A percentile compares a stretch with the other conserved stretches of the same genome.
phyloP scores from a whole-genome alignment of 768 basidiomycete species.

The Leccinellum rugosiceps region DNA sequence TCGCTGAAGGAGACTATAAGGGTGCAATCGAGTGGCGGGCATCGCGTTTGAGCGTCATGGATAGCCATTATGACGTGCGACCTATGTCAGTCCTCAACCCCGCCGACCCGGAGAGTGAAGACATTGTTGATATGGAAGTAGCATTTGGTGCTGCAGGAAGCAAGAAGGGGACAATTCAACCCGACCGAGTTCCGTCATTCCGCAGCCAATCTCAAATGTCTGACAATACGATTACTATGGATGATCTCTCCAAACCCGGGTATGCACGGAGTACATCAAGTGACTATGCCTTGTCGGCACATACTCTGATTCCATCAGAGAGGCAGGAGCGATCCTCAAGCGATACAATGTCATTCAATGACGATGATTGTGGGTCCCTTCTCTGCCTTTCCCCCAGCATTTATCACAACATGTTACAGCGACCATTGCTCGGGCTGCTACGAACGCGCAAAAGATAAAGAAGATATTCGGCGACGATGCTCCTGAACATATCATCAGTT shows the following conservation, averaged over 20 bases:
- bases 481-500: conserved; percentile 43
- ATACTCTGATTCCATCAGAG: conserved; percentile 26
- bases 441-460: conserved; percentile 50
- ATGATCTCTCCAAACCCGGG: conserved; percentile 22
- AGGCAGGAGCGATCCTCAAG: conserved; percentile 16
- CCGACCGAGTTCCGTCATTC: conserved; percentile 26
- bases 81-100: conserved; percentile 38
- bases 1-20: conserved; percentile 67
- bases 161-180: conserved; percentile 23
- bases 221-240: conserved; percentile 32
- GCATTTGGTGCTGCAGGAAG: conserved; percentile 44
- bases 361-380: conserved; percentile 23
- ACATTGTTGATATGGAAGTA: conserved; percentile 56
- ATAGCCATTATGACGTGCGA: conserved; percentile 46
- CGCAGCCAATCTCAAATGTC: conserved; percentile 35
- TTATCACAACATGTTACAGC: conserved; percentile 17
- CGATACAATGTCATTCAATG: conserved; percentile 22
- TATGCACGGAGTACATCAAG: conserved; percentile 21
- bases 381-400: background rate
- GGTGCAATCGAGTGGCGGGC: conserved; percentile 76
- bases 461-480: conserved; percentile 28
- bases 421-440: conserved; percentile 20
- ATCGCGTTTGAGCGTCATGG: conserved; percentile 64
- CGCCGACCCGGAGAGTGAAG: conserved; percentile 42
- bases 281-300: conserved; percentile 24